Conservation (phyloP, 805 yeast species). For the Zygotorulaspora florentina region DNA sequence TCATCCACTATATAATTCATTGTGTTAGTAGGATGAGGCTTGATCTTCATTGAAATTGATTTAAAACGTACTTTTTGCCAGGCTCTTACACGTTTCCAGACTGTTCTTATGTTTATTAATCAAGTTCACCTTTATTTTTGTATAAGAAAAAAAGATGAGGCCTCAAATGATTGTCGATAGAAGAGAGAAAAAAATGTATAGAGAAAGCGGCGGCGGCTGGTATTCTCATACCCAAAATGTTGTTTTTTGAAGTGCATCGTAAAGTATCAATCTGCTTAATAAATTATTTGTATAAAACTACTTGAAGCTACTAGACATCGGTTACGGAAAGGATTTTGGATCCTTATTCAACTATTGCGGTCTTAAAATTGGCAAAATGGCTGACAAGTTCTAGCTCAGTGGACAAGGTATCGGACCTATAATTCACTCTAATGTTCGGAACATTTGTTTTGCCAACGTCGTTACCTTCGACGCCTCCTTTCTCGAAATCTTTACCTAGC, state of each 20-base stretch:
- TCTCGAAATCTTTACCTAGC: conserved; percentile 67
- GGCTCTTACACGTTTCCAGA: not conserved
- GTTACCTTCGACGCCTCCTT: conserved; percentile 70
- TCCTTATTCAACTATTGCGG: conserved; percentile 5
- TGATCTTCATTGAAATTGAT: not conserved
- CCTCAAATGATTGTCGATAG: not conserved
- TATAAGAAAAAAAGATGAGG: not conserved
- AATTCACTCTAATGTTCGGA: conserved; percentile 81
- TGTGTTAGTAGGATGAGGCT: not conserved
- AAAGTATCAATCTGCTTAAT: no score
- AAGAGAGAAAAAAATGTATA: not conserved
- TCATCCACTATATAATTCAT: conserved; percentile 31
- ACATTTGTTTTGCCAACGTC: conserved; percentile 93
- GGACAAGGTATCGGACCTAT: conserved; percentile 73
- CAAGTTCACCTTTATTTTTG: not conserved
- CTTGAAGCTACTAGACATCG: not conserved
- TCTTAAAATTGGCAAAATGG: conserved; percentile 43
- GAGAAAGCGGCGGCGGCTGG: no score
- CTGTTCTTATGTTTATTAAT: not conserved
- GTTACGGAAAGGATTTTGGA: not conserved
- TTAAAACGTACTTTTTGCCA: conserved; percentile 1
- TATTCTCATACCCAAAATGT: no score
- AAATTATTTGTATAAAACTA: not conserved
- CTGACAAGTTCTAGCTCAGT: conserved; percentile 68
- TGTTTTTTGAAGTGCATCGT: no score